These are phyloP conservation scores for Elsinoe batatas DNA, from an alignment of 2,329 filamentous ascomycete species.

Conservation along the genomic window DNA sequence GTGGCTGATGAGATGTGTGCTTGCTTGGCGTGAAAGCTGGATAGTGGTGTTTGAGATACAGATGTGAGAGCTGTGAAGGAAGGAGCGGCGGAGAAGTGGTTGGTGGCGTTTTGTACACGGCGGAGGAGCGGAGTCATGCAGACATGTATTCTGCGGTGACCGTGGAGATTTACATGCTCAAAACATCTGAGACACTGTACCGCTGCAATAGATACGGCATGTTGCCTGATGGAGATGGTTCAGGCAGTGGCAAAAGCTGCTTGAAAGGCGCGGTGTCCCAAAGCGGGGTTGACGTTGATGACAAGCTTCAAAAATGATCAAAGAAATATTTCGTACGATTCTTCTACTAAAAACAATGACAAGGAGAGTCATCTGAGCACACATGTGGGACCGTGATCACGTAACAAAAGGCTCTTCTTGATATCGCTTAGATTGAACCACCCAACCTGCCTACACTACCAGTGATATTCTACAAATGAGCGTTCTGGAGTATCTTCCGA, in stretches of 20 bases:
- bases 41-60: not conserved
- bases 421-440: not conserved
- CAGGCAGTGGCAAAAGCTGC: not conserved
- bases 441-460: not conserved
- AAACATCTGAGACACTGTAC: not conserved
- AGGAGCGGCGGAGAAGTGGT: not conserved
- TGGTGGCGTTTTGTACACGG: not conserved
- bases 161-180: not conserved
- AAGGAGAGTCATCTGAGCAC: not conserved
- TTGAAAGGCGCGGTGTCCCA: not conserved
- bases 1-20: not conserved
- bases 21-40: not conserved
- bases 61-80: not conserved
- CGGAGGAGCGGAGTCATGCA: not conserved
- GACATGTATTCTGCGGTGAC: not conserved
- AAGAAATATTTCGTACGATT: not conserved
- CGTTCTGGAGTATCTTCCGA: not conserved
- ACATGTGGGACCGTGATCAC: not conserved
- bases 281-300: not conserved
- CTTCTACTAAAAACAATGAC: not conserved
- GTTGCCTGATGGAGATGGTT: not conserved
- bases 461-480: slow-evolving; percentile 7
- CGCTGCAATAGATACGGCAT: no score
- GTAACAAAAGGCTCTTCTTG: no score
- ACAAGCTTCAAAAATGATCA: not conserved